phyloP scores from a whole-genome alignment of 345 rosid species.

The Nasturtium officinale region DNA sequence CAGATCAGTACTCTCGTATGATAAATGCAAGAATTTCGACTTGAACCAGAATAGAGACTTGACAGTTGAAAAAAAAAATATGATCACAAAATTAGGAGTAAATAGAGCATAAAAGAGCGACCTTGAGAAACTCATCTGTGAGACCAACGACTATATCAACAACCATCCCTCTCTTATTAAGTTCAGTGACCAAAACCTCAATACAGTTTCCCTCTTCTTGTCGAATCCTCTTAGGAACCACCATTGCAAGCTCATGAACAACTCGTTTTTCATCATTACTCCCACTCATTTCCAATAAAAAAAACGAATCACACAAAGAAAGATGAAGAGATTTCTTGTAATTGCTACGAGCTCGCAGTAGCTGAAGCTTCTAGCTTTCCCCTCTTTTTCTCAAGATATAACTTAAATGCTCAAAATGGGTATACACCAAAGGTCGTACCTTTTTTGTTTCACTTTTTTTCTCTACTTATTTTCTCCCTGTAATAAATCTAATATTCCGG shows the following conservation, averaged over 20 bases:
- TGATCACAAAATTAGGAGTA: conserved; percentile 9
- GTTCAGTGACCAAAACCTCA: conserved; percentile 66
- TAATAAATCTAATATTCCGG: conserved; percentile 26
- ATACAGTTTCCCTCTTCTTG: conserved; percentile 60
- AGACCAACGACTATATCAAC: conserved; percentile 70
- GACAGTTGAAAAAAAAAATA: not conserved
- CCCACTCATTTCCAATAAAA: conserved; percentile 54
- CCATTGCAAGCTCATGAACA: conserved; percentile 73
- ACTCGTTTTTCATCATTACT: conserved; percentile 48
- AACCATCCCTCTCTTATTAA: conserved; percentile 63
- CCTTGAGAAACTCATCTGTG: conserved; percentile 80
- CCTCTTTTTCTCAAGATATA: conserved; percentile 19
- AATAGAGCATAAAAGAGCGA: conserved; percentile 23
- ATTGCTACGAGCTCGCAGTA: conserved; percentile 15
- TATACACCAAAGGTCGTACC: conserved; percentile 25
- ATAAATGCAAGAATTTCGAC: not conserved
- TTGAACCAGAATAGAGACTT: not conserved
- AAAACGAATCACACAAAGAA: conserved; percentile 8
- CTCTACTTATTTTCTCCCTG: not conserved
- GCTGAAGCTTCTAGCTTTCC: conserved; percentile 22
- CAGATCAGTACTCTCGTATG: not conserved
- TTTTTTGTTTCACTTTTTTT: conserved; percentile 13
- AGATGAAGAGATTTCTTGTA: not conserved
- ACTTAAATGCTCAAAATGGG: conserved; percentile 27
- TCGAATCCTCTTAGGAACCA: conserved; percentile 59